Evolutionary conservation across 768 basidiomycete species (phyloP).

Genomic region (Suillus fuscotomentosus): DNA sequence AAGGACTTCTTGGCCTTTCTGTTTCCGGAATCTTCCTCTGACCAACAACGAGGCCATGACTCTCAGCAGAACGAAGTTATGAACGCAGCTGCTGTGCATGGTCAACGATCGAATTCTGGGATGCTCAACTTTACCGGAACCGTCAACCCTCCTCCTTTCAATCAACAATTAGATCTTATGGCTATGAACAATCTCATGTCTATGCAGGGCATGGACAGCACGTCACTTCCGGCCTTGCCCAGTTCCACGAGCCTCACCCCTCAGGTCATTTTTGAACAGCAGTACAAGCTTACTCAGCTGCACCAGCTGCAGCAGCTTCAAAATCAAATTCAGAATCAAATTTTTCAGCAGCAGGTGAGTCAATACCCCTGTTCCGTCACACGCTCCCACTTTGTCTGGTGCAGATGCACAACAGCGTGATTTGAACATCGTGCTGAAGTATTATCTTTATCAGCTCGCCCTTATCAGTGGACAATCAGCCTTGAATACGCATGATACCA

Average conservation of each 20-base stretch:
- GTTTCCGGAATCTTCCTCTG: conserved; percentile 28
- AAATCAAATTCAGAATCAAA: conserved; percentile 83
- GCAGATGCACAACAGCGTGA: background rate
- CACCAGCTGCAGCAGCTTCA: conserved; percentile 79
- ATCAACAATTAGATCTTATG: conserved; percentile 47
- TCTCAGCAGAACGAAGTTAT: conserved; percentile 17
- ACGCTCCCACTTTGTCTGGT: conserved; percentile 19
- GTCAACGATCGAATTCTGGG: conserved; percentile 15
- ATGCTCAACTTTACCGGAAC: conserved; percentile 11
- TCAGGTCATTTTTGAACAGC: conserved; percentile 66
- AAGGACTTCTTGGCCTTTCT: conserved; percentile 36
- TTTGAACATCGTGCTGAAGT: conserved; percentile 9
- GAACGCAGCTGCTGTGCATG: background rate
- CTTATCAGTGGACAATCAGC: conserved; percentile 52
- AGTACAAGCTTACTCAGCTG: conserved; percentile 74
- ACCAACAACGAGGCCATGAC: conserved; percentile 26
- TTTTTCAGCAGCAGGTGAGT: conserved; percentile 86
- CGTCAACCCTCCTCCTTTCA: conserved; percentile 11
- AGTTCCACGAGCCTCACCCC: conserved; percentile 33
- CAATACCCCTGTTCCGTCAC: background rate
- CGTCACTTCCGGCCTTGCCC: conserved; percentile 11
- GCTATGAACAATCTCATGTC: conserved; percentile 47
- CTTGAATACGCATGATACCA: conserved; percentile 35
- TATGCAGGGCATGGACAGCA: conserved; percentile 41
- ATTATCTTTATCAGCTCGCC: conserved; percentile 49